Percentiles rank a stretch among this genome's conserved stretches.
These are phyloP conservation scores for Ascobolus immersus DNA, from an alignment of 495 filamentous ascomycete genomes.

Conservation along the genomic window DNA sequence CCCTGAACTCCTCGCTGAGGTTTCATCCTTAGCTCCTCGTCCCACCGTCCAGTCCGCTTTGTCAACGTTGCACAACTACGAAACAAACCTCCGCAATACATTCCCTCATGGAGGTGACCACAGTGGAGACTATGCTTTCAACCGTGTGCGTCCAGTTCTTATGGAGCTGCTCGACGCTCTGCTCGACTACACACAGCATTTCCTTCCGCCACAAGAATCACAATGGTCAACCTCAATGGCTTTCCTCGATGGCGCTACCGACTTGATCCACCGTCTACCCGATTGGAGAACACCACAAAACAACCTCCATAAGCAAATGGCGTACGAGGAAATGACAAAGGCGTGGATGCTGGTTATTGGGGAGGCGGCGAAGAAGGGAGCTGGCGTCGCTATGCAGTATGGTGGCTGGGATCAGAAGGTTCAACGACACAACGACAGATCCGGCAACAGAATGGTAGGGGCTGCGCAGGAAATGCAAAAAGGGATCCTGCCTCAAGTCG, in stretches of 20 bases:
- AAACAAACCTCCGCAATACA: constrained; percentile 45
- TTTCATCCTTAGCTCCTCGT: constrained; percentile 60
- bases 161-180: constrained; percentile 64
- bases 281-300: constrained; percentile 66
- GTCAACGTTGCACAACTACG: constrained; percentile 56
- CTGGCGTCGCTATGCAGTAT: constrained; percentile 72
- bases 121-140: constrained; percentile 80
- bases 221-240: constrained; percentile 54
- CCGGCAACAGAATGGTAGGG: constrained; percentile 54
- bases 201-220: constrained; percentile 68
- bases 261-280: constrained; percentile 67
- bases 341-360: constrained; percentile 84
- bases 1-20: constrained; percentile 53
- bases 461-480: constrained; percentile 31
- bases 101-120: constrained; percentile 65
- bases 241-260: constrained; percentile 70
- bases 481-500: too few species aligned
- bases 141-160: constrained; percentile 64
- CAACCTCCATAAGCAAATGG: constrained; percentile 73
- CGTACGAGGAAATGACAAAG: constrained; percentile 82
- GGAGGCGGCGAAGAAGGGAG: constrained; percentile 74
- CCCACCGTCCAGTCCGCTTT: constrained; percentile 60
- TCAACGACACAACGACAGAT: constrained; percentile 65
- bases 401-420: constrained; percentile 83
- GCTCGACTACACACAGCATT: constrained; percentile 81